A percentile compares a stretch with the other conserved stretches of the same genome.
These are phyloP conservation scores for Colletotrichum sansevieriae DNA, from an alignment of 2,329 filamentous ascomycete genomes.

Conservation along the genomic window DNA sequence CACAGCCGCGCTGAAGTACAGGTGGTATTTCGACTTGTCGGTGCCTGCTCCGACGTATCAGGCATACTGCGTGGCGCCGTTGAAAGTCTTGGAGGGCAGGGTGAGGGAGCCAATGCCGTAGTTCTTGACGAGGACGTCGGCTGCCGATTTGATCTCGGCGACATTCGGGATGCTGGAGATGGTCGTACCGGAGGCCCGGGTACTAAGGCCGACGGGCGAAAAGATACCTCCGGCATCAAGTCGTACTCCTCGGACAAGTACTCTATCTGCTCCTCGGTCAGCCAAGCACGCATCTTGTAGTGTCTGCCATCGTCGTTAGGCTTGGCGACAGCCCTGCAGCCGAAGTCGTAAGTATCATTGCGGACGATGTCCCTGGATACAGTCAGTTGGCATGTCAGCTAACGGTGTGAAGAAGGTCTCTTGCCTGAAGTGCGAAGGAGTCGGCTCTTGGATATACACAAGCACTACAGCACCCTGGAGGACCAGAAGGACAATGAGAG, in stretches of 20 bases:
- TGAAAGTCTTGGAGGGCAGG: constrained; percentile 55
- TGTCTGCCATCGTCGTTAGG: constrained; percentile 31
- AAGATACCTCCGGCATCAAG: constrained; percentile 27
- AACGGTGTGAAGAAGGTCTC: background rate
- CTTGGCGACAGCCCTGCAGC: constrained; percentile 36
- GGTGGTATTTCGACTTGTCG: constrained; percentile 53
- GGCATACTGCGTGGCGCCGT: constrained; percentile 52
- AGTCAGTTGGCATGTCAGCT: background rate
- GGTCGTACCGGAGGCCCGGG: constrained; percentile 43
- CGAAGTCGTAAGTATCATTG: constrained; percentile 37
- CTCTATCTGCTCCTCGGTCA: constrained; percentile 33
- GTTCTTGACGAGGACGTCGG: constrained; percentile 55
- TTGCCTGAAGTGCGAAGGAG: constrained; percentile 31
- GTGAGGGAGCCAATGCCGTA: constrained; percentile 59
- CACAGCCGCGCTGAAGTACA: constrained; percentile 66
- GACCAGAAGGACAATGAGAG: constrained; percentile 32
- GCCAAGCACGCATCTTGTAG: constrained; percentile 38
- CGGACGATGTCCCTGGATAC: constrained; percentile 26
- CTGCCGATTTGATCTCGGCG: constrained; percentile 58
- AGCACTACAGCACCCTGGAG: constrained; percentile 32
- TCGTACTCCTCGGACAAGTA: constrained; percentile 36
- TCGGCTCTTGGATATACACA: constrained; percentile 25
- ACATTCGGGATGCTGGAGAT: constrained; percentile 60
- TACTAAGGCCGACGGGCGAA: constrained; percentile 50
- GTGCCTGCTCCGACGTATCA: constrained; percentile 44